phyloP scores from a whole-genome alignment of 768 basidiomycete species.

The Macrolepiota albuminosa region DNA sequence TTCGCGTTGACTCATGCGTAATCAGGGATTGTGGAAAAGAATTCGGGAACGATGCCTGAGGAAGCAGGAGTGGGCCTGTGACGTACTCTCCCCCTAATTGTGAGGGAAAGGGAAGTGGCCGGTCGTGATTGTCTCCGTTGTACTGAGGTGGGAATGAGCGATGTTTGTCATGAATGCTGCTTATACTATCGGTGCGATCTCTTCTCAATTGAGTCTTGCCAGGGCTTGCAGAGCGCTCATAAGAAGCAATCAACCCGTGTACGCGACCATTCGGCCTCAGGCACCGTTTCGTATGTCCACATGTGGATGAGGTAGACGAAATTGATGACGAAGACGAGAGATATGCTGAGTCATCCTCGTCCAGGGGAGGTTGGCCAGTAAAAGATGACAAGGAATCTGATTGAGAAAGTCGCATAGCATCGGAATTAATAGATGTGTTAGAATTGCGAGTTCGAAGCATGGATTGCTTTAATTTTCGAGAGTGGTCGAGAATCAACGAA shows the following conservation, averaged over 20 bases:
- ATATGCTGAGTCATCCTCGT: slow-evolving; percentile 13
- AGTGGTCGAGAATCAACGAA: slow-evolving; percentile 46
- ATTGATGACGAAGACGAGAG: slow-evolving; percentile 19
- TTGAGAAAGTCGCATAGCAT: background rate
- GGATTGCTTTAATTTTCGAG: slow-evolving; percentile 52
- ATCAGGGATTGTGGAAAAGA: slow-evolving; percentile 1
- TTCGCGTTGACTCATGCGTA: slow-evolving; percentile 5
- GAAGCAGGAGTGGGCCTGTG: slow-evolving; percentile 6
- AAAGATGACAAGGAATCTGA: slow-evolving; percentile 7
- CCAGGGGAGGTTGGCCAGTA: slow-evolving; percentile 4
- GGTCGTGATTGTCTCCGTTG: background rate
- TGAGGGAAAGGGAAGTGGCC: slow-evolving; percentile 8
- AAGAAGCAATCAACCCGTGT: slow-evolving; percentile 23
- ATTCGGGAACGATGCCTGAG: slow-evolving; percentile 4
- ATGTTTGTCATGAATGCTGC: slow-evolving; percentile 4
- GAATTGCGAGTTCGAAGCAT: slow-evolving; percentile 43
- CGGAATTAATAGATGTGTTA: background rate
- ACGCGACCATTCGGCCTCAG: slow-evolving; percentile 20
- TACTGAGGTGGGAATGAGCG: background rate
- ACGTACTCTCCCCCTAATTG: background rate
- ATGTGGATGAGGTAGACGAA: slow-evolving; percentile 12
- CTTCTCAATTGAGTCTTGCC: slow-evolving; percentile 9
- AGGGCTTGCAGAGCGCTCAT: slow-evolving; percentile 20
- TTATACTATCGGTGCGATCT: slow-evolving; percentile 9
- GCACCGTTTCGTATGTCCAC: slow-evolving; percentile 6